These are phyloP conservation scores for Kregervanrija delftensis DNA, from an alignment of 805 yeast species.

Conservation along the genomic window DNA sequence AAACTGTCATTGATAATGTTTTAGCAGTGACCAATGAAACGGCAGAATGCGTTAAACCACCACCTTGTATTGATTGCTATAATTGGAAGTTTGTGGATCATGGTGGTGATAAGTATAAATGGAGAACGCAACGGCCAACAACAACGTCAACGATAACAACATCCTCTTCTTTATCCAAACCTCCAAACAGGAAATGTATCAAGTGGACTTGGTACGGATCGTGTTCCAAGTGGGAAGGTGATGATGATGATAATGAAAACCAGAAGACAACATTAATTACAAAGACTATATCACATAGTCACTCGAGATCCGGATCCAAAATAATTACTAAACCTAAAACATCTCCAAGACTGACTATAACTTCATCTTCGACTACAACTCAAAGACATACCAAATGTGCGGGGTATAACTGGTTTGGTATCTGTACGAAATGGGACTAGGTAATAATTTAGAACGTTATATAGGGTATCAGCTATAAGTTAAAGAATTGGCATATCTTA, in stretches of 20 bases:
- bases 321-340: constrained; percentile 3
- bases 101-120: constrained; percentile 26
- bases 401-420: constrained; percentile 12
- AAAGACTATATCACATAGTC: constrained; percentile 2
- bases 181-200: constrained; percentile 36
- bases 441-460: background rate
- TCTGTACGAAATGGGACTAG: constrained; percentile 11
- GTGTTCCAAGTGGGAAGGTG: constrained; percentile 30
- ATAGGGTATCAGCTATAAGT: background rate
- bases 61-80: constrained; percentile 85
- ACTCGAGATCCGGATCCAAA: background rate
- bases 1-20: constrained; percentile 81
- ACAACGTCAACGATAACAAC: constrained; percentile 6
- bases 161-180: constrained; percentile 6
- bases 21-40: constrained; percentile 67
- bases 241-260: constrained; percentile 12
- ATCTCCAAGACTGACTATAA: background rate
- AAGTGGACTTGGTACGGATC: constrained; percentile 61
- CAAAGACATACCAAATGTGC: constrained; percentile 5
- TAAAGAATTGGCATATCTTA: no score
- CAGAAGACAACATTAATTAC: constrained; percentile 7
- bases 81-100: constrained; percentile 74
- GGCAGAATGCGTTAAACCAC: constrained; percentile 65
- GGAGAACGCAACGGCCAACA: constrained; percentile 14
- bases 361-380: background rate